Percentiles rank a stretch among this genome's conserved stretches.
phyloP scores from a whole-genome alignment of 129 eudicot species.

The Rutidosis leptorrhynchoides region DNA sequence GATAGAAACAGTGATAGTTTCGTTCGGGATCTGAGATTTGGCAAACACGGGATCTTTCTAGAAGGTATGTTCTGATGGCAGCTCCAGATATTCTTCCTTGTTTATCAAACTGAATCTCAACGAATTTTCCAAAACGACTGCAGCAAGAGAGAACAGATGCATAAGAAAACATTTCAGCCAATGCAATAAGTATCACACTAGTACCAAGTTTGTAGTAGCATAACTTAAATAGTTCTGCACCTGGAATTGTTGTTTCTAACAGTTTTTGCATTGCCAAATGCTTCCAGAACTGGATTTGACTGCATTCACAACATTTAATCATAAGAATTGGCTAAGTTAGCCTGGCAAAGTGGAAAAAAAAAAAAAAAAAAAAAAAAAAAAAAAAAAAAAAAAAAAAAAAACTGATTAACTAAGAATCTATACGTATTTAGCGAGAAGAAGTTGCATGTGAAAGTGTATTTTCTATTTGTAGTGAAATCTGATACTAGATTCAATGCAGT shows the following conservation, averaged over 20 bases:
- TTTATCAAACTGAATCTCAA: conserved; percentile 94
- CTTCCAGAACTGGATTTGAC: conserved; percentile 99
- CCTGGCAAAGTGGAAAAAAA: conserved; percentile 2
- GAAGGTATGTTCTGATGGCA: conserved; percentile 92
- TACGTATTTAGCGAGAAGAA: background rate
- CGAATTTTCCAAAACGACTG: conserved; percentile 98
- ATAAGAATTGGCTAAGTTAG: conserved; percentile 15
- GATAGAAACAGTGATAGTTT: conserved; percentile 94
- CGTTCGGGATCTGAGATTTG: conserved; percentile 97
- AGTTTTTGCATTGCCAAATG: conserved; percentile 99
- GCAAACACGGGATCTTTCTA: conserved; percentile 98
- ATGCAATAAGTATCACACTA: conserved; percentile 2
- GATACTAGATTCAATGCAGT: background rate
- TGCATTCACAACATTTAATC: conserved; percentile 44
- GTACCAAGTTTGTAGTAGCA: conserved; percentile 26
- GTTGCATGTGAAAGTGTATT: conserved; percentile 3
- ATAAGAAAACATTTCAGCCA: conserved; percentile 18
- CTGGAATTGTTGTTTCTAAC: conserved; percentile 97
- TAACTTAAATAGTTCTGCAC: conserved; percentile 34
- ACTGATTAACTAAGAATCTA: conserved; percentile 5
- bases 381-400: background rate
- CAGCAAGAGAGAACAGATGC: conserved; percentile 31
- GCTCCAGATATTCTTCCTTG: conserved; percentile 96
- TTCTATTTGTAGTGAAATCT: background rate
- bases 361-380: background rate